phyloP scores from a whole-genome alignment of 2,329 filamentous ascomycete genomes.

The Monilinia vaccinii-corymbosi region DNA sequence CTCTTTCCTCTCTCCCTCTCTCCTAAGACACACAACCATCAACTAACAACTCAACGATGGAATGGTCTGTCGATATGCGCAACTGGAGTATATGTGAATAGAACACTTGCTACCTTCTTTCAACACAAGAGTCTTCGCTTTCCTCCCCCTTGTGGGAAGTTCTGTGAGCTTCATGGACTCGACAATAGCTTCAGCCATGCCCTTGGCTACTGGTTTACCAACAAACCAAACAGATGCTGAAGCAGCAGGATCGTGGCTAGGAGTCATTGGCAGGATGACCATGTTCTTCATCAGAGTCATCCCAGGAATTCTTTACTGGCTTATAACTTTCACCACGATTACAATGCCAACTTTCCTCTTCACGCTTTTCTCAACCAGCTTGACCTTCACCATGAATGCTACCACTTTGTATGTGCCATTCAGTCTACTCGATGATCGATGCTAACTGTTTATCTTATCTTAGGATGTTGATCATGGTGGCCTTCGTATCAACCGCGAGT shows the following conservation, averaged over 20 bases:
- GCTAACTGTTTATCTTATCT: slow-evolving; percentile 8
- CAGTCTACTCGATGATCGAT: slow-evolving; percentile 15
- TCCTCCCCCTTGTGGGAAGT: slow-evolving; percentile 17
- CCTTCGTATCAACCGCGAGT: slow-evolving; percentile 72
- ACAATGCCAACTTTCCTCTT: slow-evolving; percentile 86
- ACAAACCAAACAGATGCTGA: slow-evolving; percentile 29
- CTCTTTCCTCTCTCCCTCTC: not conserved
- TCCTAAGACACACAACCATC: not conserved
- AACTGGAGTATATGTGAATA: not conserved
- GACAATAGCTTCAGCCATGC: slow-evolving; percentile 15
- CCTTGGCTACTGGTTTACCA: slow-evolving; percentile 14
- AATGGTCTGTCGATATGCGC: not conserved
- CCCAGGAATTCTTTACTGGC: slow-evolving; percentile 61
- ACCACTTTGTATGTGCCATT: slow-evolving; percentile 67
- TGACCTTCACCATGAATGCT: slow-evolving; percentile 98
- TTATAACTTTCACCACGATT: slow-evolving; percentile 77
- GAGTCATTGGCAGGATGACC: slow-evolving; percentile 46
- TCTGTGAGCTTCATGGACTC: slow-evolving; percentile 19
- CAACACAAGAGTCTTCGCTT: slow-evolving; percentile 4
- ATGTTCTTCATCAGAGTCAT: slow-evolving; percentile 45
- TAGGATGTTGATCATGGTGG: slow-evolving; percentile 67
- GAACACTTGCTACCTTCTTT: not conserved
- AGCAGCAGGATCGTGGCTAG: slow-evolving; percentile 45
- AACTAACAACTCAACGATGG: not conserved
- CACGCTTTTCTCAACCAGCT: slow-evolving; percentile 78